phyloP scores from a whole-genome alignment of 1,139 yeast genomes.

The Arxiozyma telluris region DNA sequence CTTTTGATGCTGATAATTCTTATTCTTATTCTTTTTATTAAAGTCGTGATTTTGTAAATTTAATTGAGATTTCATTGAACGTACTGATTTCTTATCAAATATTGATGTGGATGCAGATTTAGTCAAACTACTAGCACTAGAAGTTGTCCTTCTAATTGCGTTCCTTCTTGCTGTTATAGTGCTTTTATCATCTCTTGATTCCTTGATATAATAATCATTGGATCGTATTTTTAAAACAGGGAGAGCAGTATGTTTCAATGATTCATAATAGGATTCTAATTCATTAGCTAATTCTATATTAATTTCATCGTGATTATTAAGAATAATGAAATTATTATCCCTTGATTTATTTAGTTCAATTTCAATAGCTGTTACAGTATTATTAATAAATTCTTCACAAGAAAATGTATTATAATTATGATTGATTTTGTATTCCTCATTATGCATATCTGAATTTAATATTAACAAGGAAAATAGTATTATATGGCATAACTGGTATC shows the following conservation, averaged over 20 bases:
- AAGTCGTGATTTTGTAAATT: too few species aligned
- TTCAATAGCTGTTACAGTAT: slow-evolving; percentile 41
- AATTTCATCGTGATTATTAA: slow-evolving; percentile 6
- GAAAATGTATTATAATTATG: slow-evolving; percentile 26
- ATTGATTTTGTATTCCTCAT: slow-evolving; percentile 31
- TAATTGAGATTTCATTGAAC: background rate
- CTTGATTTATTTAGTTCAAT: slow-evolving; percentile 24
- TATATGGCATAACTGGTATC: slow-evolving; percentile 60
- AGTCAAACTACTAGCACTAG: too few species aligned
- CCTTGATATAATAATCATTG: background rate
- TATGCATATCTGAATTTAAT: slow-evolving; percentile 62
- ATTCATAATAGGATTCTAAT: slow-evolving; percentile 10
- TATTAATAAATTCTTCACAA: slow-evolving; percentile 37
- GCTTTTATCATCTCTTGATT: background rate
- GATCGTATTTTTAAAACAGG: slow-evolving; percentile 8
- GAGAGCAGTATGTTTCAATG: slow-evolving; percentile 8
- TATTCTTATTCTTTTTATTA: background rate
- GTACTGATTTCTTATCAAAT: background rate
- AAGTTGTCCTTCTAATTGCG: too few species aligned
- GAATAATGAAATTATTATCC: too few species aligned
- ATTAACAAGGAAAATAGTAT: slow-evolving; percentile 65
- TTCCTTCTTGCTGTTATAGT: background rate
- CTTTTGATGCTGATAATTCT: background rate
- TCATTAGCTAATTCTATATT: slow-evolving; percentile 8
- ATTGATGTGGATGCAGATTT: background rate